Conservation (phyloP, 2,329 filamentous ascomycete genomes). For the Exophiala viscosa region DNA sequence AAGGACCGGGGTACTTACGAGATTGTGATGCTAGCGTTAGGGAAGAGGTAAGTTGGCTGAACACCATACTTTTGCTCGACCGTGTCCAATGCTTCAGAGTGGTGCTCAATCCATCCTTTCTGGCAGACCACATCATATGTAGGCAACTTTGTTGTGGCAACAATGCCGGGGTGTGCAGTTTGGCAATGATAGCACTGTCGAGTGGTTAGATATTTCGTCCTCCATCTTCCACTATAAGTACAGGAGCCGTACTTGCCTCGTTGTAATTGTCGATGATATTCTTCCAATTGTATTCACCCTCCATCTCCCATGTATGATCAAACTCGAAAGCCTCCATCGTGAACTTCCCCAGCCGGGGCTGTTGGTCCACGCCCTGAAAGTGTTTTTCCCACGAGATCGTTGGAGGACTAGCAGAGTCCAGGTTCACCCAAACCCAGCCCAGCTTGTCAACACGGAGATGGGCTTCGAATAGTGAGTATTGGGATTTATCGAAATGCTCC, state of each 20-base stretch:
- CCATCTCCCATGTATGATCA: conserved; percentile 33
- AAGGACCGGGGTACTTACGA: no score
- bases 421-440: conserved; percentile 19
- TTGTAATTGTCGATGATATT: conserved; percentile 19
- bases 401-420: conserved; percentile 8
- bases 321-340: conserved; percentile 54
- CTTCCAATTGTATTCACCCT: conserved; percentile 23
- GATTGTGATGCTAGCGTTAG: no score
- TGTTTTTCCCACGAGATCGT: conserved; percentile 28
- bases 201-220: no score
- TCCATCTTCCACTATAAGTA: conserved; percentile 4
- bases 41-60: no score
- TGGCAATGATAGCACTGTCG: no score
- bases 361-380: conserved; percentile 36
- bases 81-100: no score
- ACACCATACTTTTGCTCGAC: no score
- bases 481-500: conserved; percentile 53
- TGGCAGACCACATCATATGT: no score
- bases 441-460: conserved; percentile 13
- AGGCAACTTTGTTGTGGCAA: no score
- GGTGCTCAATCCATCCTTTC: no score
- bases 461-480: conserved; percentile 51
- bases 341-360: conserved; percentile 46
- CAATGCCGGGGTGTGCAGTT: no score
- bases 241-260: conserved; percentile 50